Base-by-base conservation (phyloP, 352 stramenopile genomes). In the Pythium pyrilobum region DNA sequence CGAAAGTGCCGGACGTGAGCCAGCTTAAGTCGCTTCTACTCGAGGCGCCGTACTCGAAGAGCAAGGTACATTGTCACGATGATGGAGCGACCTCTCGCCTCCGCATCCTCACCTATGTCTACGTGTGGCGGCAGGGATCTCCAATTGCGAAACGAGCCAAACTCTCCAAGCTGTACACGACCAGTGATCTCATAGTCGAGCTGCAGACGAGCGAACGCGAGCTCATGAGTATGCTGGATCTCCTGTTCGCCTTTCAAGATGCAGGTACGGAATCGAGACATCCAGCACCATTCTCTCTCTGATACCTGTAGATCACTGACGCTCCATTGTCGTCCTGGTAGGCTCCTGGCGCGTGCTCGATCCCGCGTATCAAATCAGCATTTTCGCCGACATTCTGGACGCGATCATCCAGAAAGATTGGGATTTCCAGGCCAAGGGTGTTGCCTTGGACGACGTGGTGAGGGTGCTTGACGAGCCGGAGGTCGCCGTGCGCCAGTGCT, bases 381-480 rank as follows among this genome's bases (percentile, higher is more conserved):
- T 94, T 20, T 87, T 94, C 37, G 65, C 69, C 5, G 74, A 91
- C 16, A 79, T 94, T 51, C 58, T 94, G n/a, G 74, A 92, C 56
- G 49, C 64, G 1, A 64, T 90, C 18, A 69, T 92, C 11, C 71
- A 94, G 54, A 71, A 87, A 16, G 81, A 94, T 38, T 84, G 69
- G 68, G 67, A 88, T 13, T 74, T 75, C 20, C 55, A 87, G 7
- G 38, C 37, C 4, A 11, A 72, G 11, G 75, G 74, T 4, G 52
- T 90, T 1, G 39, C 63, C 8, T 18, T 93, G 2, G 47, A 71
- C 5, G 52, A 74, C 18, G 67, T 94, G 13, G 29, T 75, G 18
- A 25, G 34, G 18, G 51, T 47, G 5, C 25, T 67, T 1, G 58
- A 81, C 10, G 69, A 83, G 20, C 74, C 77, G 16, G 49, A 75